Percentiles rank a stretch among this genome's conserved stretches.
Conservation (phyloP, 2,329 filamentous ascomycete species). For the Knufia petricola region DNA sequence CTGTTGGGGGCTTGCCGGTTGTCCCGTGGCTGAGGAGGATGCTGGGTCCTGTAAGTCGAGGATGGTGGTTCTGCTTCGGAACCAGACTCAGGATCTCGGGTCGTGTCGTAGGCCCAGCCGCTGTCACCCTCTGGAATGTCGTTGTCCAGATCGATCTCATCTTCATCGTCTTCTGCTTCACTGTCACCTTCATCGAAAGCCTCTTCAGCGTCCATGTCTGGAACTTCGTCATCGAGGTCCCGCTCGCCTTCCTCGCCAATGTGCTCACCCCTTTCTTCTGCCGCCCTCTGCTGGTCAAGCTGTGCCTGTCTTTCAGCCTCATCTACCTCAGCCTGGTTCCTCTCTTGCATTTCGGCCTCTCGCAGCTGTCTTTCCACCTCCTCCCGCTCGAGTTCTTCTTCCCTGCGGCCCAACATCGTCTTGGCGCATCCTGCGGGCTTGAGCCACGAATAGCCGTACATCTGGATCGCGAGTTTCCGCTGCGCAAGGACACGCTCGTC, state of each 20-base stretch:
- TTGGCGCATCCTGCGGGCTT: constrained; percentile 80
- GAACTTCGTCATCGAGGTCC: constrained; percentile 40
- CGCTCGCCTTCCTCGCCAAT: constrained; percentile 30
- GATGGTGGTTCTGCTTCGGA: constrained; percentile 12
- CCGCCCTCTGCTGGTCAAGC: constrained; percentile 29
- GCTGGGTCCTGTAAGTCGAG: constrained; percentile 7
- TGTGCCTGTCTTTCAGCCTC: constrained; percentile 32
- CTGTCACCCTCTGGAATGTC: constrained; percentile 36
- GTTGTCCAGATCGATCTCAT: constrained; percentile 37
- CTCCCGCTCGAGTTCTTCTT: constrained; percentile 79
- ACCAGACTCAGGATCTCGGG: constrained; percentile 19
- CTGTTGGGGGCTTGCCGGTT: not conserved
- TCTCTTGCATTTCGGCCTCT: constrained; percentile 61
- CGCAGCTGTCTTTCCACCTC: constrained; percentile 70
- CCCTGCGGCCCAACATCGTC: constrained; percentile 78
- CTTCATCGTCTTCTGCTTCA: constrained; percentile 34
- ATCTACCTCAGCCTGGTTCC: constrained; percentile 22
- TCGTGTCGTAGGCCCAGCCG: constrained; percentile 29
- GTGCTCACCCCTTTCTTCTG: constrained; percentile 30
- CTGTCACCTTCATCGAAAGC: constrained; percentile 29
- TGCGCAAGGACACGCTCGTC: constrained; percentile 71
- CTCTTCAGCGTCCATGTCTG: constrained; percentile 35
- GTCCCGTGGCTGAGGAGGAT: constrained; percentile 46
- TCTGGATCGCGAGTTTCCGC: constrained; percentile 70
- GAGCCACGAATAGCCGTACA: constrained; percentile 85